Base-by-base conservation (phyloP, 371 early-diverging fungal genomes). In the Mucor irregularis region DNA sequence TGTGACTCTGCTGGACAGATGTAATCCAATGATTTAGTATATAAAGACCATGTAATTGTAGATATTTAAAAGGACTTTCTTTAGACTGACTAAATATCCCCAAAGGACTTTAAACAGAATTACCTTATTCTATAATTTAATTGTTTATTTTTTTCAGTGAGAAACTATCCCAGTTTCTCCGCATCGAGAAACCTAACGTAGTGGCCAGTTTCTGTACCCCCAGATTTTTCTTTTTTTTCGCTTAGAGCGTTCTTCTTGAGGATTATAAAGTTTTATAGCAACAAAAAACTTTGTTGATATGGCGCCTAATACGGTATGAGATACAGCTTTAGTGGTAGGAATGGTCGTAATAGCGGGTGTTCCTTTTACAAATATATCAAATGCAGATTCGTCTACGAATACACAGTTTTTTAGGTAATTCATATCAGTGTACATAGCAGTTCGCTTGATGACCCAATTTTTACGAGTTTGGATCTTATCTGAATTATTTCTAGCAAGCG, bases 401-500 rank as follows among this genome's bases (percentile, higher is more conserved):
- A 48, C 35, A 48, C 35, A 48, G 24, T 48, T 48, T 19, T 49
- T 48, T 37, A 49, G 25, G 44, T 50, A 57, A 37, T 57, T 44
- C 58, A 57, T 57, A 42, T 49, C 58, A 21, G 50, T 57, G n/a
- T n/a, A n/a, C n/a, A n/a, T n/a, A 49, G 5, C 35, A 31, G 38
- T 44, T 53, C 47, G 47, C 33, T 47, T 39, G 3, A 21, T 25
- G 21, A 53, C 60, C 53, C 53, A 59, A 8, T 17, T 28, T 17
- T 30, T 40, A 7, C 29, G 24, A 24, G 14, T 39, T 24, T 24
- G 8, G 29, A 60, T 47, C 31, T 53, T 49, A 4, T 21, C 22
- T 43, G 49, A n/a, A 49, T 28, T 49, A 54, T 61, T 54, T 53
- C 61, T 39, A 44, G 43, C 38, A 35, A 47, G 49, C 24, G 54